Conservation (phyloP, 352 stramenopile species). For the Globisporangium paddicum region DNA sequence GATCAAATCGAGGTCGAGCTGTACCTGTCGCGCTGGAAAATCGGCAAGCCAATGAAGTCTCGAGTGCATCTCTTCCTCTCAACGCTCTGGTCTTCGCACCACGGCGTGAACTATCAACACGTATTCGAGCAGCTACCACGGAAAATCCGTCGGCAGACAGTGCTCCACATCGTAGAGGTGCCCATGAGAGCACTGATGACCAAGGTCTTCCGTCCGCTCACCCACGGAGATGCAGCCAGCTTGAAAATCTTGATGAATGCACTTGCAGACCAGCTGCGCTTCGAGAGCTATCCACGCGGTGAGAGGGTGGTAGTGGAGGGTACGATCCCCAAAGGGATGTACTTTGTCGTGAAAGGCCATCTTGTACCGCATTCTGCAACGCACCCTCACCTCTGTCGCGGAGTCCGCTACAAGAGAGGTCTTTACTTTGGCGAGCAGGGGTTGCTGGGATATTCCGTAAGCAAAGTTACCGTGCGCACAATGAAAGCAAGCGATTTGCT, state of each 20-base stretch:
- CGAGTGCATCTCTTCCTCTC: slow-evolving; percentile 48
- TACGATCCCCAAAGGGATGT: slow-evolving; percentile 62
- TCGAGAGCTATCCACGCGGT: slow-evolving; percentile 60
- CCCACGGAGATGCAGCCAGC: slow-evolving; percentile 11
- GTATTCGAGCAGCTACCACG: slow-evolving; percentile 41
- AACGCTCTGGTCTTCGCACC: slow-evolving; percentile 53
- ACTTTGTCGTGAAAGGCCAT: slow-evolving; percentile 60
- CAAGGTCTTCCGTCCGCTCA: slow-evolving; percentile 24
- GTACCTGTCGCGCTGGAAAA: slow-evolving; percentile 41
- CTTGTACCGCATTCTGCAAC: slow-evolving; percentile 17
- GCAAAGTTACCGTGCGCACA: slow-evolving; percentile 12
- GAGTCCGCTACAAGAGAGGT: slow-evolving; percentile 14
- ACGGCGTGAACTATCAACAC: slow-evolving; percentile 44
- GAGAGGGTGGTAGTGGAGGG: slow-evolving; percentile 60
- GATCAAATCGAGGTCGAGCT: slow-evolving; percentile 52
- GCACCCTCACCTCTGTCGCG: neutral
- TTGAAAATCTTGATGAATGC: slow-evolving; percentile 27
- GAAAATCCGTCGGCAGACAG: slow-evolving; percentile 36
- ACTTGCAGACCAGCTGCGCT: slow-evolving; percentile 47
- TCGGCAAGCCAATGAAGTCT: slow-evolving; percentile 28
- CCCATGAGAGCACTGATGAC: slow-evolving; percentile 31
- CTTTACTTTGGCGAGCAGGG: slow-evolving; percentile 62
- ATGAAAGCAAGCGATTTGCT: slow-evolving; percentile 20
- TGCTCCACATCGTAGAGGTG: slow-evolving; percentile 40
- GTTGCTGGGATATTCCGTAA: slow-evolving; percentile 51